These are phyloP conservation scores for Sphaerulina vaccinii DNA, from an alignment of 2,329 filamentous ascomycete species.

Conservation along the genomic window DNA sequence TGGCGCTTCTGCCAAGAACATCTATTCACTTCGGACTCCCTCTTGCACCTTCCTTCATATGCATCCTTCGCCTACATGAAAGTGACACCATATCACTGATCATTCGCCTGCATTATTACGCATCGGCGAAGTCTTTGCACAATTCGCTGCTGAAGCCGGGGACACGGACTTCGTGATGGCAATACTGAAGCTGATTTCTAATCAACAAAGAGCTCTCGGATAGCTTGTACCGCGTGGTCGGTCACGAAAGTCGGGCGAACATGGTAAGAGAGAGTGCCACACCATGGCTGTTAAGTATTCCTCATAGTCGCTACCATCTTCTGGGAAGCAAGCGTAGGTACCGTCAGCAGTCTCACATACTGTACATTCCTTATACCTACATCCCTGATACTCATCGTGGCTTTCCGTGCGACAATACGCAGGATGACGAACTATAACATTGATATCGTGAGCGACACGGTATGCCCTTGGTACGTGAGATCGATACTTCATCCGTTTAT, in stretches of 20 bases:
- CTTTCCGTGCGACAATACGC: conserved; percentile 29
- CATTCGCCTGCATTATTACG: not conserved
- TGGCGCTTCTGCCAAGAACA: too few relatives aligned
- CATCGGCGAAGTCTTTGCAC: not conserved
- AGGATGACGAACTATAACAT: conserved; percentile 74
- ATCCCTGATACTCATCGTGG: conserved; percentile 18
- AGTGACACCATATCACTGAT: not conserved
- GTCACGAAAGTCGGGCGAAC: not conserved
- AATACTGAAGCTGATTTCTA: conserved; percentile 12
- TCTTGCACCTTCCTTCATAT: too few relatives aligned
- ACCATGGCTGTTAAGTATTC: not conserved
- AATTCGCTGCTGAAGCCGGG: not conserved
- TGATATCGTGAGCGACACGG: conserved; percentile 76
- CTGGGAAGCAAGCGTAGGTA: not conserved
- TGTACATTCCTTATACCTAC: not conserved
- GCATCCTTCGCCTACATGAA: too few relatives aligned
- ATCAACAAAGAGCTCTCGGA: conserved; percentile 15
- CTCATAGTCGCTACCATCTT: not conserved
- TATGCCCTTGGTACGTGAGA: conserved; percentile 61
- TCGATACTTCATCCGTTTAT: not conserved
- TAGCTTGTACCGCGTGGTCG: conserved; percentile 1
- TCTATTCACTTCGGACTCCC: too few relatives aligned
- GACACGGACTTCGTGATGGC: not conserved
- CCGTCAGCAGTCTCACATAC: not conserved
- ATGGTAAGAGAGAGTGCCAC: not conserved